Evolutionary conservation across 1,284 basidiomycete species (phyloP), one percentile per base, ranked within the genome.

Genomic region (Puccinia triticina): DNA sequence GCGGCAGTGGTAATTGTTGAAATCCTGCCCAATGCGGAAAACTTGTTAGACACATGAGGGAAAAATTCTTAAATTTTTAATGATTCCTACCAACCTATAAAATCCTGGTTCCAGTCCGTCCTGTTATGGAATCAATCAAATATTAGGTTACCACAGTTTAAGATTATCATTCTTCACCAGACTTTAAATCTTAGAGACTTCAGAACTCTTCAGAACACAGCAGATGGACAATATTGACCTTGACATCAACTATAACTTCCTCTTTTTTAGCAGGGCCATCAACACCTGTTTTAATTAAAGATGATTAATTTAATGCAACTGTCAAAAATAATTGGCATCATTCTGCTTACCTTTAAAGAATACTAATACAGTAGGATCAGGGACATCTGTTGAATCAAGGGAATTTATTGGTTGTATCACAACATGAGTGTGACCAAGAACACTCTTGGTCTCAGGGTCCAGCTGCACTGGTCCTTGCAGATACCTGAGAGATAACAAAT

Each of bases 281-380:
- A 14, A 76, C 21, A 46, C 74, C 74, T 76, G 37, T 76, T 64
- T 61, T 21, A 40, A 29, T 73, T 18, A 32, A 76, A 32, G 26
- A 23, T 8, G n/a, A 43, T 43, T 8, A 40, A 43, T 43, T 46
- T 37, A 46, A 46, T 7, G 14, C 14, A 18, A 14, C 7, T 80
- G 23, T 18, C 0, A 80, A 73, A 26, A 34, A 8, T 73, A 46
- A 48, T 69, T 69, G 66, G 10, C 29, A 23, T 10, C 16, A 66
- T 50, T 5, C 26, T 29, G 40, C 69, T 26, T 43, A 82, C 80
- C 80, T 82, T 82, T 82, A 61, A 82, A 82, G 80, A 75, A 75
- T 29, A 48, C 18, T 34, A 82, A 75, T 61, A 64, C 23, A 21
- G 64, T 37, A 12, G 80, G 80, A 37, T 82, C 80, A 4, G 71